These are phyloP conservation scores for Pseudocercospora musae DNA, from an alignment of 2,329 filamentous ascomycete genomes.

Conservation along the genomic window DNA sequence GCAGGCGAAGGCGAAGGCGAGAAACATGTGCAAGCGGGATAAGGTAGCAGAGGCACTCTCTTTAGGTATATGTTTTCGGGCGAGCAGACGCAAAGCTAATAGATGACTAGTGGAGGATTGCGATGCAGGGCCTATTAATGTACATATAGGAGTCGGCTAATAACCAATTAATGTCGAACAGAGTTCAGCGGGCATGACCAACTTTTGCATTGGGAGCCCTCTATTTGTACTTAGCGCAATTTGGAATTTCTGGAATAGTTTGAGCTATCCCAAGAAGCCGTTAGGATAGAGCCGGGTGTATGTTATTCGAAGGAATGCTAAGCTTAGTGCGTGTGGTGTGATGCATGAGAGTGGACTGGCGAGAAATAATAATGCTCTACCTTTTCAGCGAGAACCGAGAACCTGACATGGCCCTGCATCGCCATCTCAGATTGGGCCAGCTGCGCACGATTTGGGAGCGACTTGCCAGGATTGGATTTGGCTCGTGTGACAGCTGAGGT, in stretches of 20 bases:
- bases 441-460: constrained; percentile 2
- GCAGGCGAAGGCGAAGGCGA: constrained; percentile 1
- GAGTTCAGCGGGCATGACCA: constrained; percentile 5
- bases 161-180: constrained; percentile 6
- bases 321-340: constrained; percentile 8
- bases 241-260: constrained; percentile 12
- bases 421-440: neutral
- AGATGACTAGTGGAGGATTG: constrained; percentile 16
- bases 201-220: neutral
- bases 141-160: constrained; percentile 12
- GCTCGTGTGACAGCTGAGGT: constrained; percentile 6
- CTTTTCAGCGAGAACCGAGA: too few species aligned
- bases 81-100: constrained; percentile 9
- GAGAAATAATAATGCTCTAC: constrained; percentile 1
- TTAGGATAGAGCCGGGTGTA: neutral
- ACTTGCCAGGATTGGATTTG: neutral
- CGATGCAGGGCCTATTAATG: constrained; percentile 14
- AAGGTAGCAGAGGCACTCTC: constrained; percentile 7
- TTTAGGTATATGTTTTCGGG: constrained; percentile 17
- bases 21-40: constrained; percentile 4
- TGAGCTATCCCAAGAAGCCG: neutral
- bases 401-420: neutral
- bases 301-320: constrained; percentile 5
- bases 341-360: neutral
- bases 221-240: constrained; percentile 7